These are phyloP conservation scores for Fomitopsis pulvina DNA, from an alignment of 768 basidiomycete genomes.

Conservation along the genomic window DNA sequence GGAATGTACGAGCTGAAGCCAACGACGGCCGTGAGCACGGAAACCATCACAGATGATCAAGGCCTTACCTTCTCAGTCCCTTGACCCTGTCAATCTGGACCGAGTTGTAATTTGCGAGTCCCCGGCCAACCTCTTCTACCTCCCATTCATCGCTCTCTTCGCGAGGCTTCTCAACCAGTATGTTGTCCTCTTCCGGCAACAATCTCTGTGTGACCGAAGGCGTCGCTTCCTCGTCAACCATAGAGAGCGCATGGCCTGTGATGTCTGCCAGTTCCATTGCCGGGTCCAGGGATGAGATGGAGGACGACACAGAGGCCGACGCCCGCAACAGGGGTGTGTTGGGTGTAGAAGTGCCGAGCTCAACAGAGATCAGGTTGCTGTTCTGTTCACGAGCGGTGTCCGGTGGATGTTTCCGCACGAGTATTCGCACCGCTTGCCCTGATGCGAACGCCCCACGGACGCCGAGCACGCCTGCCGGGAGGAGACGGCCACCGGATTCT, in stretches of 20 bases:
- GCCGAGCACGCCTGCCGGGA: constrained; percentile 87
- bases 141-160: constrained; percentile 54
- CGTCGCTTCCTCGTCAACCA: constrained; percentile 18
- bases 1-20: constrained; percentile 66
- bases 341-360: constrained; percentile 43
- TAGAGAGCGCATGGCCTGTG: background rate
- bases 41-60: constrained; percentile 3
- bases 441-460: constrained; percentile 88
- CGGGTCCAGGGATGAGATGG: constrained; percentile 33
- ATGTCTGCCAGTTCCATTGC: constrained; percentile 3
- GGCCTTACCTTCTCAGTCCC: constrained; percentile 78
- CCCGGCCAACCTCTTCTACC: constrained; percentile 86
- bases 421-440: constrained; percentile 88
- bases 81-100: constrained; percentile 84
- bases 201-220: constrained; percentile 14
- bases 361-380: constrained; percentile 31
- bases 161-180: constrained; percentile 20
- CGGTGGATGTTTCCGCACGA: constrained; percentile 39
- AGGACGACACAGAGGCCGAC: constrained; percentile 36
- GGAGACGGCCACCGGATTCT: constrained; percentile 83
- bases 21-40: background rate
- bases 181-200: constrained; percentile 22
- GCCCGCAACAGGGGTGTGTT: constrained; percentile 44
- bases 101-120: constrained; percentile 93
- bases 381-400: constrained; percentile 17